Conservation (phyloP, 2,329 filamentous ascomycete genomes). For the Chaetothyriales sp. region DNA sequence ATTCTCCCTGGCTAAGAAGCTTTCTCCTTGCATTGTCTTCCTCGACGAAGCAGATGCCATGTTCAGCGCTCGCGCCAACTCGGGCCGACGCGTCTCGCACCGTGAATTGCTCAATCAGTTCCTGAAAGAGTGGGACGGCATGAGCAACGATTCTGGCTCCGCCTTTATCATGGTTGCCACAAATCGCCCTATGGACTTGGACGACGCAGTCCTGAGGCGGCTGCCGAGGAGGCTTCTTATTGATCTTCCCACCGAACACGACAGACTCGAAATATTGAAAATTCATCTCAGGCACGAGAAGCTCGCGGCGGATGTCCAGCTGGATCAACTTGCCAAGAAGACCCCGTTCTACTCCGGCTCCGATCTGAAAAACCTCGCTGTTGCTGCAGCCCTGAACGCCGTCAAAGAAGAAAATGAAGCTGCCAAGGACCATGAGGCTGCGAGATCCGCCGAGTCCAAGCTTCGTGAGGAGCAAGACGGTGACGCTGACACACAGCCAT, state of each 20-base stretch:
- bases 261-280: slow-evolving; percentile 34
- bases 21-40: slow-evolving; percentile 86
- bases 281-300: slow-evolving; percentile 37
- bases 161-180: slow-evolving; percentile 98
- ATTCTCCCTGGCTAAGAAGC: slow-evolving; percentile 80
- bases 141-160: slow-evolving; percentile 52
- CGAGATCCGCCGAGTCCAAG: not conserved
- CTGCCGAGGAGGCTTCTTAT: slow-evolving; percentile 37
- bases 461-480: slow-evolving; percentile 6
- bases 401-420: slow-evolving; percentile 34
- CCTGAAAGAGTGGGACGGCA: slow-evolving; percentile 89
- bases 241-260: slow-evolving; percentile 34
- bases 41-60: slow-evolving; percentile 94
- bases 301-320: slow-evolving; percentile 28
- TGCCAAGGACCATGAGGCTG: slow-evolving; percentile 11
- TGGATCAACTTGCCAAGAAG: slow-evolving; percentile 30
- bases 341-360: slow-evolving; percentile 40
- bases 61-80: slow-evolving; percentile 59
- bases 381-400: slow-evolving; percentile 36
- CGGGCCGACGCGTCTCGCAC: slow-evolving; percentile 53
- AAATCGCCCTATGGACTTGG: slow-evolving; percentile 87
- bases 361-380: slow-evolving; percentile 39
- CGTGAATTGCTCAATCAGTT: slow-evolving; percentile 95
- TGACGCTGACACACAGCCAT: slow-evolving; percentile 15
- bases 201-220: slow-evolving; percentile 43